These are phyloP conservation scores for Colletotrichum sansevieriae DNA, from an alignment of 2,329 filamentous ascomycete species.

Conservation along the genomic window DNA sequence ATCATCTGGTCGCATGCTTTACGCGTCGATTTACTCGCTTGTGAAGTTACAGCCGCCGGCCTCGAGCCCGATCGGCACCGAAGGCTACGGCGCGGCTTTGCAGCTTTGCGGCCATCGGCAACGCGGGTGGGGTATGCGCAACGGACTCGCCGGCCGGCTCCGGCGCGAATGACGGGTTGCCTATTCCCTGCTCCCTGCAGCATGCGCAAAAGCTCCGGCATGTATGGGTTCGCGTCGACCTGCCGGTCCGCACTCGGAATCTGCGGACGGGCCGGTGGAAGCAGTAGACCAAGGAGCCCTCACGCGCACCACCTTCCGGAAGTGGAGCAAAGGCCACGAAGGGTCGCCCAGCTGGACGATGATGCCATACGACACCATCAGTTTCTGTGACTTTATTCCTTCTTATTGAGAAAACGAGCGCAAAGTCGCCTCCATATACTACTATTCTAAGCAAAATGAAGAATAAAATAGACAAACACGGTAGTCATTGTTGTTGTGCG, in stretches of 20 bases:
- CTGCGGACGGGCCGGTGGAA: neutral
- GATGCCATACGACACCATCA: neutral
- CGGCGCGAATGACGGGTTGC: neutral
- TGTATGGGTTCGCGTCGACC: neutral
- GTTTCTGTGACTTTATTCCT: neutral
- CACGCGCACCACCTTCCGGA: neutral
- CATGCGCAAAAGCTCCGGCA: neutral
- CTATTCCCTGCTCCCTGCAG: neutral
- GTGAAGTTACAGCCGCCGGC: neutral
- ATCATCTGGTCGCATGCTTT: neutral
- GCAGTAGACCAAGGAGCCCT: neutral
- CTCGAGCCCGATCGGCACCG: neutral
- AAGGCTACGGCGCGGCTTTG: neutral
- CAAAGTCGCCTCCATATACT: neutral
- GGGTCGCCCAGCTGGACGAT: neutral
- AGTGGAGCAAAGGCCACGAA: neutral
- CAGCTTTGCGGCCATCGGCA: neutral
- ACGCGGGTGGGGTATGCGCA: neutral
- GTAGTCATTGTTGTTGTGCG: neutral
- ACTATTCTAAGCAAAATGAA: neutral
- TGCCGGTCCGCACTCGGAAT: neutral
- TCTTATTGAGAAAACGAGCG: neutral
- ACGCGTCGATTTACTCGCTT: neutral
- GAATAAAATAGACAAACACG: neutral
- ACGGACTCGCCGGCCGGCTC: neutral